Base-by-base conservation (phyloP, 768 basidiomycete species). In the Amanita subjunquillea region DNA sequence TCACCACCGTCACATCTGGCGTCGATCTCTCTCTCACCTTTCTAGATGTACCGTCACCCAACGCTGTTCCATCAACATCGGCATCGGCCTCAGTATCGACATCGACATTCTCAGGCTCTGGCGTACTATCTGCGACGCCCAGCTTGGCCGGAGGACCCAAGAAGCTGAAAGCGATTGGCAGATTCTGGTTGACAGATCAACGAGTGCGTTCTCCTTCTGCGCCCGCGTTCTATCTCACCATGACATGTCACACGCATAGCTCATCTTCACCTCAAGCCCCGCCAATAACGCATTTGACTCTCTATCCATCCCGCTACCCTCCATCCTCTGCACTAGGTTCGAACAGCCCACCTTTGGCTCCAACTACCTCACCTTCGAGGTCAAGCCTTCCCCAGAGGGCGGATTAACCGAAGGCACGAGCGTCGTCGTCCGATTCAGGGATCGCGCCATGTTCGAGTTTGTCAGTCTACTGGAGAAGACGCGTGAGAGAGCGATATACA, bases 401-500 rank as follows among this genome's bases (percentile, higher is more conserved):
- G 83, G 82, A 8, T 68, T 90, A 36, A 76, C 77, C 0, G 67
- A 75, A 2, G 85, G 84, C 2, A 84, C 85, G 12, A 75, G 65
- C 48, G 77, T 75, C 3, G 85, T 89, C 65, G 67, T 90, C 38
- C 77, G 87, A 51, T 76, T 87, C 63, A 78, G 75, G 62, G 75
- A 86, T 61, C 72, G 75, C 41, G 76, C 79, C 10, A 79, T 89
- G 72, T 87, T 88, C 60, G 73, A 80, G 62, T 91, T 91, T 58
- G 79, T 83, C 36, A 78, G 76, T 45, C 64, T 79, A 23, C 66
- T 91, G 49, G 86, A 87, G 68, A 90, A 90, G 72, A 79, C 85
- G 32, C 76, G 87, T 48, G 87, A 90, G 68, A 70, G 77, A 44
- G 80, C 80, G 13, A 78, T 87, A 48, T 87, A 83, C 58, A 87